These are phyloP conservation scores for Cydonia oblonga DNA, from an alignment of 331 rosid genomes.

Conservation along the genomic window DNA sequence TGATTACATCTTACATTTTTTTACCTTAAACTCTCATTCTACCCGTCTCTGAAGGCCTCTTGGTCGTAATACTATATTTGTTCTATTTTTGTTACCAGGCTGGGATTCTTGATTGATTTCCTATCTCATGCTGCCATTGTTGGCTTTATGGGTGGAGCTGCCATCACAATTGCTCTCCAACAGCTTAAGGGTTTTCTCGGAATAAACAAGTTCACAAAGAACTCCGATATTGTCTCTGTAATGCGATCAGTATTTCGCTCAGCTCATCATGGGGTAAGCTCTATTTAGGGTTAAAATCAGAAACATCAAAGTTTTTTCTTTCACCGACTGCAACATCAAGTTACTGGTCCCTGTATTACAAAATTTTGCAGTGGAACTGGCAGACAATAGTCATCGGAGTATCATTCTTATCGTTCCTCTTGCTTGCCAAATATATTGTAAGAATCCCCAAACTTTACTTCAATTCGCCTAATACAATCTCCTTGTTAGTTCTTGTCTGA, in stretches of 20 bases:
- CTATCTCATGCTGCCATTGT: conserved; percentile 96
- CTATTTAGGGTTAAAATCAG: not conserved
- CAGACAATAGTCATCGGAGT: conserved; percentile 72
- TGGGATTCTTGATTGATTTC: conserved; percentile 92
- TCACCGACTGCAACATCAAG: not conserved
- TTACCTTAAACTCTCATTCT: not conserved
- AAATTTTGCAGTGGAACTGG: conserved; percentile 90
- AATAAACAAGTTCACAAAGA: conserved; percentile 54
- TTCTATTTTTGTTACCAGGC: conserved; percentile 26
- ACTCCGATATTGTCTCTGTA: conserved; percentile 65
- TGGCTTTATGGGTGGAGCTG: conserved; percentile 98
- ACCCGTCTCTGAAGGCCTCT: not conserved
- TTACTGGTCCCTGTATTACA: conserved; percentile 4
- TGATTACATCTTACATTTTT: not conserved
- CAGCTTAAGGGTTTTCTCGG: conserved; percentile 96
- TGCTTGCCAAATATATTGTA: conserved; percentile 66
- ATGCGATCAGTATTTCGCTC: conserved; percentile 47
- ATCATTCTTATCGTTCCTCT: conserved; percentile 51
- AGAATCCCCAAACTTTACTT: conserved; percentile 5
- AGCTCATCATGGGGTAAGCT: conserved; percentile 69
- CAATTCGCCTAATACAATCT: not conserved
- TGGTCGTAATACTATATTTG: not conserved
- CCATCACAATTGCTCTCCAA: conserved; percentile 91
- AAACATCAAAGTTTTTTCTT: not conserved
- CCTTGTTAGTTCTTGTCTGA: conserved; percentile 14